Conservation (phyloP, 768 basidiomycete species). For the Xerocomellus amylosporus region DNA sequence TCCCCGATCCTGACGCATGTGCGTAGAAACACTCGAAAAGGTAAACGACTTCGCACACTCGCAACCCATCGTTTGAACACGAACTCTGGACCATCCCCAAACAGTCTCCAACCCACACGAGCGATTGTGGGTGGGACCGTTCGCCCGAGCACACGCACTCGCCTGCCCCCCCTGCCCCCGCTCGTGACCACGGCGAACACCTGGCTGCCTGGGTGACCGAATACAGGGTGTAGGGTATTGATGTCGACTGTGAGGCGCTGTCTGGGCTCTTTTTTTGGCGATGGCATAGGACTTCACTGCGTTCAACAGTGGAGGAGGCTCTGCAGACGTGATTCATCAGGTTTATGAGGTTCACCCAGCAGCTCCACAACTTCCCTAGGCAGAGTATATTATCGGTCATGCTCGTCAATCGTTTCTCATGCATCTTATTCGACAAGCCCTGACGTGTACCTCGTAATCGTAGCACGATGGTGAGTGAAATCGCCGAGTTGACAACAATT, state of each 20-base stretch:
- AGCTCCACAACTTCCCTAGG: constrained; percentile 36
- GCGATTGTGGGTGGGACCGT: too few relatives aligned
- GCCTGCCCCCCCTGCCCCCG: too few relatives aligned
- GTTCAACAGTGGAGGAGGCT: constrained; percentile 36
- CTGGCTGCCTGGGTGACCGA: constrained; percentile 46
- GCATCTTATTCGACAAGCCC: neutral
- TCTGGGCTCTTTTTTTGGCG: neutral
- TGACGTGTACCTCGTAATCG: constrained; percentile 10
- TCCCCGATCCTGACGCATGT: too few relatives aligned
- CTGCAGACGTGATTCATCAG: constrained; percentile 35
- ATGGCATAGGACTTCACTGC: constrained; percentile 33
- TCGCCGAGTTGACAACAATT: neutral
- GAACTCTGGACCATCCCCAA: too few relatives aligned
- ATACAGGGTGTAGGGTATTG: constrained; percentile 48
- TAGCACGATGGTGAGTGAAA: constrained; percentile 23
- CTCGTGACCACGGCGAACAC: constrained; percentile 37
- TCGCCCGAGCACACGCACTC: too few relatives aligned
- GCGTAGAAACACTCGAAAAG: too few relatives aligned
- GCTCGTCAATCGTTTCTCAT: constrained; percentile 29
- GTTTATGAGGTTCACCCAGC: constrained; percentile 33
- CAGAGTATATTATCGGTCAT: constrained; percentile 35
- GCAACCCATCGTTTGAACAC: too few relatives aligned
- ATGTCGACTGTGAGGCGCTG: constrained; percentile 51
- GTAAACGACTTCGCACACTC: too few relatives aligned
- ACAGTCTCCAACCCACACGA: too few relatives aligned